Base-by-base conservation (phyloP, 2,329 filamentous ascomycete genomes). In the Pseudogymnoascus sp. region DNA sequence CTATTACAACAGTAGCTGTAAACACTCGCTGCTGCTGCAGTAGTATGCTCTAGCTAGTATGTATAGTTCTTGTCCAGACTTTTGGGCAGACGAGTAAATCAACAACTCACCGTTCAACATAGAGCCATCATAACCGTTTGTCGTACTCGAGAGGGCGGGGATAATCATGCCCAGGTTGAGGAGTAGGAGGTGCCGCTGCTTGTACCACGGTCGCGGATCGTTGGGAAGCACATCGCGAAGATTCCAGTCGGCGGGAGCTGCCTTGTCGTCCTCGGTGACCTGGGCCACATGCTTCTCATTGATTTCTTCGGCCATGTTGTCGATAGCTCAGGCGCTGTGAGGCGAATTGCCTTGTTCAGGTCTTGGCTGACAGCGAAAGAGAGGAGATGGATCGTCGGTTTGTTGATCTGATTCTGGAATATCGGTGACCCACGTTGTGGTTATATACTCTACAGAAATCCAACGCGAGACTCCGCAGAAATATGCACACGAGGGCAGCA, bases 121-220 rank as follows among this genome's bases (percentile, higher is more conserved):
- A 33, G 48, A 55, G 13, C 63, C 63, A 39, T 66, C 64, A 33
- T 66, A 66, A 5, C 64, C 64, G 31, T 65, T 66, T 5, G 64
- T 58, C 15, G 64, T 62, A 21, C 59, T 67, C 60, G 68, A 66
- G 35, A 67, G 44, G 38, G 63, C 61, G 27, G 63, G 48, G 13
- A 35, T 64, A 9, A 61, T 62, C 25, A 65, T 59, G 27, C 62
- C 59, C 17, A 63, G 63, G 21, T 66, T 62, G 9, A 67, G 66
- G 38, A 67, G 48, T 21, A 55, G 12, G 9, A 67, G 58, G 51
- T 68, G 67, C 3, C 61, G 59, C 15, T 66, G 62, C 61, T 64
- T 66, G 58, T 65, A 68, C 67, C 67, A 69, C 9, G 65, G 61
- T 4, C 25, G 55, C 10, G 59, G 17, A 3, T 64, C 42, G 5